A percentile compares a stretch with the other conserved stretches of the same genome.
Evolutionary conservation across 495 filamentous ascomycete genomes (phyloP).

Genomic region (Aspergillus avenaceus): DNA sequence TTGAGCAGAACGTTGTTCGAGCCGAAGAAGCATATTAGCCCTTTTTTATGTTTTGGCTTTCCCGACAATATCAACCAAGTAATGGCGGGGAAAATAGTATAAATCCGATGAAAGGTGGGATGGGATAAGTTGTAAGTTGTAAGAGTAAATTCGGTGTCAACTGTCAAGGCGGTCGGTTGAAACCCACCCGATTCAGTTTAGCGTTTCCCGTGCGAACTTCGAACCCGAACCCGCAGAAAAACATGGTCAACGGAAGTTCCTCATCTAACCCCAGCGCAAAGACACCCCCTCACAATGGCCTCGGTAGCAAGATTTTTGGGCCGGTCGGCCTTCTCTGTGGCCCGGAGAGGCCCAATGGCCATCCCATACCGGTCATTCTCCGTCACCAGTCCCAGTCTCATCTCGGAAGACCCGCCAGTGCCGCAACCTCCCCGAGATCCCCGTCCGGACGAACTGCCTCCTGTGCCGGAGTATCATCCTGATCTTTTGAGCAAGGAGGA

Average conservation of each 20-base stretch:
- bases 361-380: conserved; percentile 36
- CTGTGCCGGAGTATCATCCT: conserved; percentile 36
- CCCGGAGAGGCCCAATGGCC: conserved; percentile 25
- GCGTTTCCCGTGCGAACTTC: conserved; percentile 11
- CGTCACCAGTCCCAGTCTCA: conserved; percentile 30
- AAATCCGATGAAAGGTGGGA: no score
- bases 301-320: conserved; percentile 35
- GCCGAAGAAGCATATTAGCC: conserved; percentile 3
- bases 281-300: conserved; percentile 33
- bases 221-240: conserved; percentile 17
- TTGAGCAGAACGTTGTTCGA: neutral
- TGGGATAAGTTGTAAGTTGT: no score
- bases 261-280: conserved; percentile 5
- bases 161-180: conserved; percentile 3
- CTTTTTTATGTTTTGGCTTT: no score
- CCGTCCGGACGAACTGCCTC: conserved; percentile 29
- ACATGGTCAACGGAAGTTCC: conserved; percentile 15
- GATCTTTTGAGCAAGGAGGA: conserved; percentile 36
- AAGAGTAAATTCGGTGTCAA: no score
- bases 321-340: conserved; percentile 30
- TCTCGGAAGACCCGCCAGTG: conserved; percentile 34
- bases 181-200: conserved; percentile 17
- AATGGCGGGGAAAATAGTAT: no score
- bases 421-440: conserved; percentile 29
- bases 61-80: neutral